phyloP scores from a whole-genome alignment of 371 early-diverging fungal species.

The Mortierella sp. region DNA sequence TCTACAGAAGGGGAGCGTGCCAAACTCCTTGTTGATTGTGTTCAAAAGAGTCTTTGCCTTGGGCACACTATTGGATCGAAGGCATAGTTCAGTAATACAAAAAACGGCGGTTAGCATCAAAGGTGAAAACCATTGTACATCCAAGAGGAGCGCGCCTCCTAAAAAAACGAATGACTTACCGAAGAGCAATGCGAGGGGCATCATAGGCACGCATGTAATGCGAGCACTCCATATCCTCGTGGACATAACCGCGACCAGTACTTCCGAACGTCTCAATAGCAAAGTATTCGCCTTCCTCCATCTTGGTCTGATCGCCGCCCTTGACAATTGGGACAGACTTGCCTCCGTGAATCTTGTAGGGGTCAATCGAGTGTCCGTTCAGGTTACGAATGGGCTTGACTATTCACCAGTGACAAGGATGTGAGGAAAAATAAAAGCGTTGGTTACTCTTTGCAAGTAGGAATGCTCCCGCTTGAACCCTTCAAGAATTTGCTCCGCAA shows the following conservation, averaged over 20 bases:
- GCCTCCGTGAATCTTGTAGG: slow-evolving; percentile 97
- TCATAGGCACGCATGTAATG: slow-evolving; percentile 92
- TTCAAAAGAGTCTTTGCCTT: slow-evolving; percentile 89
- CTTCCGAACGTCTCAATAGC: slow-evolving; percentile 99
- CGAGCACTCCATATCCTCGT: slow-evolving; percentile 95
- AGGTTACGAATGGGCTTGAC: slow-evolving; percentile 98
- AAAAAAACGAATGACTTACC: slow-evolving; percentile 59
- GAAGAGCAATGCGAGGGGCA: slow-evolving; percentile 74
- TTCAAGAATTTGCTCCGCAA: not conserved
- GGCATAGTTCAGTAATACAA: not conserved
- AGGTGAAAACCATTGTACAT: slow-evolving; percentile 11
- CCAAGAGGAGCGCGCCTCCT: not conserved
- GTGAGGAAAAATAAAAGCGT: not conserved
- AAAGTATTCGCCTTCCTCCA: slow-evolving; percentile 98
- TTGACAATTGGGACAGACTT: slow-evolving; percentile 98
- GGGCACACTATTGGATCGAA: slow-evolving; percentile 66
- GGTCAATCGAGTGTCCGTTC: slow-evolving; percentile 98
- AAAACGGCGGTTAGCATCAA: not conserved
- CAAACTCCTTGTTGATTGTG: slow-evolving; percentile 94
- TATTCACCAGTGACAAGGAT: slow-evolving; percentile 20
- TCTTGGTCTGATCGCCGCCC: slow-evolving; percentile 91
- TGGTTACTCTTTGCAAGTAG: not conserved
- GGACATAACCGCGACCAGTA: slow-evolving; percentile 97
- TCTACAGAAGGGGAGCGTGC: slow-evolving; percentile 98
- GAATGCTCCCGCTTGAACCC: too few relatives aligned